These are phyloP conservation scores for Aspergillus sp. DNA, from an alignment of 2,329 filamentous ascomycete species.

Conservation along the genomic window DNA sequence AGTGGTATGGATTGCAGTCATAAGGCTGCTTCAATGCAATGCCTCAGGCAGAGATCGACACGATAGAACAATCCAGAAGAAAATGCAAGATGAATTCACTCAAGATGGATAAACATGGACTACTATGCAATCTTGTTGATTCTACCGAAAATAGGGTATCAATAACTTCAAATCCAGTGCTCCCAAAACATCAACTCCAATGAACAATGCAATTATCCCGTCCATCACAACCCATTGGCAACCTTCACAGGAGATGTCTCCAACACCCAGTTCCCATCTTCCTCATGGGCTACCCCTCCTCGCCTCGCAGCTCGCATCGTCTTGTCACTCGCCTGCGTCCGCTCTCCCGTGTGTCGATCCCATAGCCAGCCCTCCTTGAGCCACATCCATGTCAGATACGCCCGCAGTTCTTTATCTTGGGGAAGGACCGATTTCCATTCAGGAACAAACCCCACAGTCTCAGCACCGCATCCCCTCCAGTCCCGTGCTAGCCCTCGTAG, in stretches of 20 bases:
- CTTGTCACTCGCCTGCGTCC: constrained; percentile 35
- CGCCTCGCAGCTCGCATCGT: constrained; percentile 32
- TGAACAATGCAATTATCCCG: neutral
- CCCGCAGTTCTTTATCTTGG: constrained; percentile 80
- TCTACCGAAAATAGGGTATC: constrained; percentile 4
- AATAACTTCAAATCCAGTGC: neutral
- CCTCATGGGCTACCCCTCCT: constrained; percentile 40
- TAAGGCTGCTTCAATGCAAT: too few species aligned
- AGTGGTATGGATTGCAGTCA: too few species aligned
- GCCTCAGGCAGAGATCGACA: too few species aligned
- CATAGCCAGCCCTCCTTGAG: constrained; percentile 78
- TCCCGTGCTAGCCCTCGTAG: constrained; percentile 62
- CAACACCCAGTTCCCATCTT: constrained; percentile 35
- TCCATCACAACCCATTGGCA: constrained; percentile 17
- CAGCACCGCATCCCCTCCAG: constrained; percentile 58
- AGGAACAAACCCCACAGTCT: constrained; percentile 58
- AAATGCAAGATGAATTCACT: neutral
- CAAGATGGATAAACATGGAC: neutral
- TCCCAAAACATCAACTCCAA: constrained; percentile 4
- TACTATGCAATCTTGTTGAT: neutral
- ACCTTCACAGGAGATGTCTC: constrained; percentile 27
- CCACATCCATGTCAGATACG: constrained; percentile 89
- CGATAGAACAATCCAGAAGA: neutral
- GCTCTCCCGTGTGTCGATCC: constrained; percentile 64
- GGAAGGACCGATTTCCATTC: constrained; percentile 89